Percentiles rank a stretch among this genome's conserved stretches.
Conservation (phyloP, 345 rosid genomes). For the Linum usitatissimum region DNA sequence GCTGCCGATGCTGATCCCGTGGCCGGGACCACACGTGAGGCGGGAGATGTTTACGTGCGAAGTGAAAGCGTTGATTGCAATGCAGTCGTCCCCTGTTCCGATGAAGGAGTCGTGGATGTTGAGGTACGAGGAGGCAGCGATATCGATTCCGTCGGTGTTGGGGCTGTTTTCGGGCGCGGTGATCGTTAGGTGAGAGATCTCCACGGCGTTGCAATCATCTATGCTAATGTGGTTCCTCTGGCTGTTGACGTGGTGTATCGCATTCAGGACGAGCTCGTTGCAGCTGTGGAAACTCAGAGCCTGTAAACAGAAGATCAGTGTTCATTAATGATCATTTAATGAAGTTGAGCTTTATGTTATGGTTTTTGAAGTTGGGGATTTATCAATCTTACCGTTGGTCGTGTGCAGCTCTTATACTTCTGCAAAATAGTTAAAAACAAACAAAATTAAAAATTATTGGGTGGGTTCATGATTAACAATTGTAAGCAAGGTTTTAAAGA, state of each 20-base stretch:
- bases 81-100: neutral
- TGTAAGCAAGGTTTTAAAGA: neutral
- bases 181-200: neutral
- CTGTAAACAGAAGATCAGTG: neutral
- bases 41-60: neutral
- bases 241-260: neutral
- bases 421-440: too few species aligned
- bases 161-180: neutral
- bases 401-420: neutral
- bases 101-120: neutral
- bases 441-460: too few species aligned
- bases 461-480: neutral
- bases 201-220: neutral
- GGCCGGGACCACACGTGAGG: neutral
- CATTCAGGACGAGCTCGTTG: neutral
- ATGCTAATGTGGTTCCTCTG: slow-evolving; percentile 3
- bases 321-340: neutral
- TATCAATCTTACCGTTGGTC: neutral
- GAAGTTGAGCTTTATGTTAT: neutral
- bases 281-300: neutral
- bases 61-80: neutral
- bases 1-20: slow-evolving; percentile 20
- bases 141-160: slow-evolving; percentile 2
- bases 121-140: neutral
- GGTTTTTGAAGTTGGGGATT: neutral